phyloP scores from a whole-genome alignment of 2,329 filamentous ascomycete species.

The Aspergillus caelatus region DNA sequence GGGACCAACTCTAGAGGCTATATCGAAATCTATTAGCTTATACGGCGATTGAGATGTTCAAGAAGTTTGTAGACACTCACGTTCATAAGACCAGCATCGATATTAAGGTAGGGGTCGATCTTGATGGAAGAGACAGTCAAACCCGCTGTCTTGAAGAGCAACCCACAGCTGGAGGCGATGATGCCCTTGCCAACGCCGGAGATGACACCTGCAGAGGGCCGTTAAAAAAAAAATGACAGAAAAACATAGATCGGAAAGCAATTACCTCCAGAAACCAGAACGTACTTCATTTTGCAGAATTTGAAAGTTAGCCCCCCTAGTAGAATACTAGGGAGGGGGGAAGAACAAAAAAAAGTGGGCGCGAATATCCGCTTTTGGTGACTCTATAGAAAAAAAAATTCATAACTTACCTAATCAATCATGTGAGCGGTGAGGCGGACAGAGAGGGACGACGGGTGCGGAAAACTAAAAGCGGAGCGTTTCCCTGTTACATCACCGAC shows the following conservation, averaged over 20 bases:
- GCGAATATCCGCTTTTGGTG: slow-evolving; percentile 5
- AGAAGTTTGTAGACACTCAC: slow-evolving; percentile 46
- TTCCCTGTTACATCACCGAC: neutral
- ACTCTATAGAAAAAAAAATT: slow-evolving; percentile 12
- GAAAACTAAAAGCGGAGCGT: neutral
- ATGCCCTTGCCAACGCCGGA: slow-evolving; percentile 63
- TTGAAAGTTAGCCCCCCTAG: slow-evolving; percentile 21
- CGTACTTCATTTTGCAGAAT: slow-evolving; percentile 70
- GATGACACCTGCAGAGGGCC: slow-evolving; percentile 44
- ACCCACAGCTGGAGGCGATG: slow-evolving; percentile 58
- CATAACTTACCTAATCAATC: neutral
- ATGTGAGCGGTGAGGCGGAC: neutral
- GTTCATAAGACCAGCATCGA: slow-evolving; percentile 74
- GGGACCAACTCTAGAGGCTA: slow-evolving; percentile 19
- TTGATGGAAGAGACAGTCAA: slow-evolving; percentile 36
- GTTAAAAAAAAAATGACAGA: neutral
- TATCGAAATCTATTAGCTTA: slow-evolving; percentile 3
- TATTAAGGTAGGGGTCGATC: slow-evolving; percentile 71
- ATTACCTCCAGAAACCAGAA: slow-evolving; percentile 76
- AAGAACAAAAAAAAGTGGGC: slow-evolving; percentile 19
- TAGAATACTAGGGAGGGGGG: slow-evolving; percentile 21
- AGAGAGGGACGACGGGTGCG: neutral
- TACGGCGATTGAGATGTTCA: slow-evolving; percentile 24
- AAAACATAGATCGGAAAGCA: slow-evolving; percentile 15
- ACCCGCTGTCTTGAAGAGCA: slow-evolving; percentile 34